Percentiles rank a stretch among this genome's conserved stretches.
Evolutionary conservation across 345 rosid genomes (phyloP).

Genomic region (Euphorbia peplus): DNA sequence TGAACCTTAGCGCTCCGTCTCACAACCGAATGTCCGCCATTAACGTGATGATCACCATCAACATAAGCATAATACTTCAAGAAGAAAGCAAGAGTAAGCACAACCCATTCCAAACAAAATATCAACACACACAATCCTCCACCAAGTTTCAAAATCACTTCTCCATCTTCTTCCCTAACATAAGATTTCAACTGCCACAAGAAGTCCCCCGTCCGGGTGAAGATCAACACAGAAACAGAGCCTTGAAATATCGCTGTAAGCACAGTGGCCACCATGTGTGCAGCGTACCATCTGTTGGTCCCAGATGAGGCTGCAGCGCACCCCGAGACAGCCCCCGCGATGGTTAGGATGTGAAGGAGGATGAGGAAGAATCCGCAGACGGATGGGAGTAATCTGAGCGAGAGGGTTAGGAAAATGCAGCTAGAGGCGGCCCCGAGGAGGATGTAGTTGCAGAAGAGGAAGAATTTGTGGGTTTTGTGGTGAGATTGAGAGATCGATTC

Average conservation of each 20-base stretch:
- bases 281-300: slow-evolving; percentile 61
- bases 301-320: slow-evolving; percentile 66
- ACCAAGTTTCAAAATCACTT: slow-evolving; percentile 68
- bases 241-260: slow-evolving; percentile 91
- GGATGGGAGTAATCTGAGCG: slow-evolving; percentile 84
- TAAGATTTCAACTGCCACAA: slow-evolving; percentile 67
- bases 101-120: slow-evolving; percentile 87
- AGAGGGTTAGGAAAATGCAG: slow-evolving; percentile 85
- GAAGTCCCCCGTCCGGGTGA: slow-evolving; percentile 64
- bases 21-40: slow-evolving; percentile 13
- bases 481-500: slow-evolving; percentile 36
- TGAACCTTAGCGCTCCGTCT: slow-evolving; percentile 66
- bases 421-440: slow-evolving; percentile 86
- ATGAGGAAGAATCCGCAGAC: slow-evolving; percentile 56
- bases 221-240: slow-evolving; percentile 72
- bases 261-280: slow-evolving; percentile 84
- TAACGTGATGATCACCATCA: slow-evolving; percentile 49
- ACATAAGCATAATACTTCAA: slow-evolving; percentile 67
- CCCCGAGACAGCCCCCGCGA: slow-evolving; percentile 60
- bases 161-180: slow-evolving; percentile 79
- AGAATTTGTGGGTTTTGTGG: slow-evolving; percentile 59
- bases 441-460: slow-evolving; percentile 79
- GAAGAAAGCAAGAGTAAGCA: slow-evolving; percentile 82
- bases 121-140: slow-evolving; percentile 73
- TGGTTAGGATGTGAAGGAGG: slow-evolving; percentile 58